Evolutionary conservation across 2,329 filamentous ascomycete genomes (phyloP), one percentile per base, ranked within the genome.

Genomic region (Coleophoma cylindrospora): DNA sequence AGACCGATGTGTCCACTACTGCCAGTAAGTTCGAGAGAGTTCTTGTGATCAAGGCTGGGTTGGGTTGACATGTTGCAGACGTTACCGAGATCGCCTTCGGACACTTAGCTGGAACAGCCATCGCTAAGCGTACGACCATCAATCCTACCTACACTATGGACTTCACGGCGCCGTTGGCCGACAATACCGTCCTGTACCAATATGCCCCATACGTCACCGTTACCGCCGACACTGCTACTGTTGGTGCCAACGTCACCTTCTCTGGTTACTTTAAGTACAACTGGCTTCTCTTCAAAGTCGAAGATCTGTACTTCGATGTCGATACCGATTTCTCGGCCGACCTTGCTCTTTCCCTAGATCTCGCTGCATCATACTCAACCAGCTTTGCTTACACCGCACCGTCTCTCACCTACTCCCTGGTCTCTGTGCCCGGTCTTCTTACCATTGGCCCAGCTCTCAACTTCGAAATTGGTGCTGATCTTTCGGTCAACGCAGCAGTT

Each of bases 251-350:
- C 15, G 61, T 71, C 37, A 68, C 67, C 13, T 67, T 74, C 41
- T 72, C 70, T 1, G 72, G 71, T 34, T 66, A 68, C 50, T 62
- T 74, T n/a, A 61, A 64, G 45, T 74, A 71, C 59, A 67, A 66
- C 53, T 67, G 73, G 53, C 58, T 63, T 43, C 52, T 53, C n/a
- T 60, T 61, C 38, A 58, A 62, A 38, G 56, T 71, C 5, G 56
- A 70, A 40, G 57, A 62, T 22, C 62, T 74, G 5, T 69, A 68
- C 57, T 70, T 75, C 41, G 70, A 74, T 52, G 64, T 74, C 52
- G 69, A 73, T 47, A 63, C 70, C 19, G 56, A 58, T 19, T 63
- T 73, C 47, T 63, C 61, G 14, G 66, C 69, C 2, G 62, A 67
- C 34, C 53, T 74, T 3, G 66, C 56, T 15, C 47, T 75, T 21